Conservation (phyloP, 805 yeast genomes). For the Pichia sporocuriosa region DNA sequence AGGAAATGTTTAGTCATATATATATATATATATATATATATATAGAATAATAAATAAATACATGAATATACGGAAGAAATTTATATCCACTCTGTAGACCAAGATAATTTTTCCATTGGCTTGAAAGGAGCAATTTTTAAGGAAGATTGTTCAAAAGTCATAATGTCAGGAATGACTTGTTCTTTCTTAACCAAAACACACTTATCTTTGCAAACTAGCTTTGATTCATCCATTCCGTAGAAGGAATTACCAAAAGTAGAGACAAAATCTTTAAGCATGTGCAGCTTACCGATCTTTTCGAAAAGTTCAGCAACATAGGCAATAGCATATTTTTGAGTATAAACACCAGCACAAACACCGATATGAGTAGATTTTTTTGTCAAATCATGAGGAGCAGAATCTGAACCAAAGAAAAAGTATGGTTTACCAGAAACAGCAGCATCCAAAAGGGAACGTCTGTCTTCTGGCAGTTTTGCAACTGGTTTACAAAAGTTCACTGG, state of each 20-base stretch:
- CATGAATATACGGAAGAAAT: not conserved
- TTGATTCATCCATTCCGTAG: slow-evolving; percentile 49
- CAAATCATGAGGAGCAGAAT: slow-evolving; percentile 95
- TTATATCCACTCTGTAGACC: slow-evolving; percentile 68
- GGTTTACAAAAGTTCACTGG: slow-evolving; percentile 96
- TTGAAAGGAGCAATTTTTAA: slow-evolving; percentile 73
- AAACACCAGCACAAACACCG: slow-evolving; percentile 98
- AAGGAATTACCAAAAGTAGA: slow-evolving; percentile 66
- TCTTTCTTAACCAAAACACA: slow-evolving; percentile 50
- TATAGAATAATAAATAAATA: not conserved
- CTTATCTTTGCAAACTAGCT: slow-evolving; percentile 40
- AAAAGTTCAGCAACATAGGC: slow-evolving; percentile 84
- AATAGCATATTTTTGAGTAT: slow-evolving; percentile 77
- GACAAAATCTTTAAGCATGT: slow-evolving; percentile 67
- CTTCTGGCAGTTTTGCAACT: slow-evolving; percentile 88
- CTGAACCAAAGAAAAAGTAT: slow-evolving; percentile 94
- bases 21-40: not conserved
- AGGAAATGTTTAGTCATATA: slow-evolving; percentile 41
- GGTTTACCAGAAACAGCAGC: slow-evolving; percentile 93
- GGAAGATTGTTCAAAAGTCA: slow-evolving; percentile 35
- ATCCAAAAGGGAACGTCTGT: slow-evolving; percentile 66
- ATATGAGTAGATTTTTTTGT: slow-evolving; percentile 66
- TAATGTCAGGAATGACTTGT: slow-evolving; percentile 51
- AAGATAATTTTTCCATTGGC: slow-evolving; percentile 68
- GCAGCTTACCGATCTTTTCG: slow-evolving; percentile 56